Evolutionary conservation across 2,329 filamentous ascomycete genomes (phyloP), one percentile per base, ranked within the genome.

Genomic region (Pseudogymnoascus sp.): DNA sequence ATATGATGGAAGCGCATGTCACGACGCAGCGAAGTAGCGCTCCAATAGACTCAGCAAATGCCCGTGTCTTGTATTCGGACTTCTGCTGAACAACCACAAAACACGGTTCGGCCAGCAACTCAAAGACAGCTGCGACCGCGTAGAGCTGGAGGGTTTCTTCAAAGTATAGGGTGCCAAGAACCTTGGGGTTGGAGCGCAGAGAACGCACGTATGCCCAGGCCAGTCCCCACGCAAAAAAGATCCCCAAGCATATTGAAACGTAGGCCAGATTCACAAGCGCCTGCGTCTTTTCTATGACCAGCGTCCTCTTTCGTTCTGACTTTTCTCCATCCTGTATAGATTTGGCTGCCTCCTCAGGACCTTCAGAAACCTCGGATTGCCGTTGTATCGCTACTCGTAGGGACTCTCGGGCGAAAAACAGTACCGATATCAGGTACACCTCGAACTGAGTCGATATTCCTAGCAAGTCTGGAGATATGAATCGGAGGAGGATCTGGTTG

Each of bases 401-500:
- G 71, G 89, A 93, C 76, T 99, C 95, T 40, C 95, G 84, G 0
- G 95, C 89, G 72, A 99, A 97, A 75, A 96, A 97, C 0, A 99
- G 82, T n/a, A 96, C 87, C 0, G 92, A 91, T 51, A 96, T 88
- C 65, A 93, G 93, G 75, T 93, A 97, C 0, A 97, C 86, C 71
- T 99, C 95, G 2, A 99, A 83, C 74, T 97, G 95, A 0, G 93
- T 88, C 1, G 93, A 89, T 4, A 96, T 81, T 5, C 93, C 95
- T 1, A 99, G 83, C 0, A 96, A 81, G 64, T 88, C 84, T 0
- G 95, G 93, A 1, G 92, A 96, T 51, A 97, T 79, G 73, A 90
- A 93, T 37, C 93, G 90, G 6, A 99, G 83, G 31, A 99, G 84
- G 39, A 96, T 75, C 75, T 99, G 93, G 77, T 97, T 99, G 73